phyloP scores from a whole-genome alignment of 140 eudicot species.

The Erigeron philadelphicus region DNA sequence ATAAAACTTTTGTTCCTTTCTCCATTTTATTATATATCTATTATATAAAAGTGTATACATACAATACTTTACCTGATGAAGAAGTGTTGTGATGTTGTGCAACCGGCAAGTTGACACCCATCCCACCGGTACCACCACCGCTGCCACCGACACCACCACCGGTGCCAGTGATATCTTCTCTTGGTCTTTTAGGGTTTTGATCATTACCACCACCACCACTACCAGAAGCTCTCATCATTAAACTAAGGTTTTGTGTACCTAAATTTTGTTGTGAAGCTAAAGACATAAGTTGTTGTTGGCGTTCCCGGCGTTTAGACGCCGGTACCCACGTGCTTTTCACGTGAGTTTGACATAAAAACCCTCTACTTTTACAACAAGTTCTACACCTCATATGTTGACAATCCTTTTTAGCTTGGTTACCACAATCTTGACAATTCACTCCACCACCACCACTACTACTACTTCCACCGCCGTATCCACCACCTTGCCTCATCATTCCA shows the following conservation, averaged over 20 bases:
- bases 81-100: constrained; percentile 31
- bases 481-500: constrained; percentile 32
- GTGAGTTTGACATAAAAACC: constrained; percentile 83
- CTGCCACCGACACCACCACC: constrained; percentile 32
- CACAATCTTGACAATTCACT: constrained; percentile 86
- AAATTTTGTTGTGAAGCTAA: constrained; percentile 28
- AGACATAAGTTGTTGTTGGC: constrained; percentile 55
- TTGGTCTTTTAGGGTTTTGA: constrained; percentile 39
- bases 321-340: constrained; percentile 98
- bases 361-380: constrained; percentile 90
- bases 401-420: constrained; percentile 88
- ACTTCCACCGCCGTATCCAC: constrained; percentile 36
- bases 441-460: constrained; percentile 43
- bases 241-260: constrained; percentile 35
- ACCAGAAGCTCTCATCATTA: constrained; percentile 41
- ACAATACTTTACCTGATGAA: constrained; percentile 61
- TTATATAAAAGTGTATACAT: neutral
- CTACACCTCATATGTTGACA: constrained; percentile 77
- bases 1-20: neutral
- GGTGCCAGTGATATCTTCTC: constrained; percentile 38
- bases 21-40: neutral
- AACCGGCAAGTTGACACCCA: constrained; percentile 30
- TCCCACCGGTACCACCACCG: constrained; percentile 26
- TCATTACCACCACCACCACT: constrained; percentile 13
- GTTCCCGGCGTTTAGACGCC: constrained; percentile 81